Evolutionary conservation across 495 filamentous ascomycete species (phyloP), one percentile per base, ranked within the genome.

Genomic region (Cercophora newfieldiana): DNA sequence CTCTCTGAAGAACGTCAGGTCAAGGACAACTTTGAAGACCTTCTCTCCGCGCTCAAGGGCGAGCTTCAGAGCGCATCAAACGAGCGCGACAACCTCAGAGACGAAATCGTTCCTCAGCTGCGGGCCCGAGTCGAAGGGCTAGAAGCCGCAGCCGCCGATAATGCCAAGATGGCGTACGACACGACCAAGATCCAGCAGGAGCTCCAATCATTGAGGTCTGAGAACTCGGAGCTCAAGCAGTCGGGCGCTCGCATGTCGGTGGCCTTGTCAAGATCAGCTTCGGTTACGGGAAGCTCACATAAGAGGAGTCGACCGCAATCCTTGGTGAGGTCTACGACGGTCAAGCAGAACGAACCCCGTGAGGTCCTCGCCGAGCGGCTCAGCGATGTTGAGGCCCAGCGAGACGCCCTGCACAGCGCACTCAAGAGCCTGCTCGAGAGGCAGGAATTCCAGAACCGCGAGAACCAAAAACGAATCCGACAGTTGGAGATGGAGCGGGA

Each of bases 1-100:
- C 82, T 98, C 19, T 82, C 84, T 3, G 93, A 97, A 72, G 96
- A 99, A 77, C 84, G 91, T 30, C 87, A 91, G 74, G 87, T 90
- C 65, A 97, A 96, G 73, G 91, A 92, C 74, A 98, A 95, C 69
- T 95, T 97, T 71, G 93, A 97, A 74, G 94, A 97, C 74, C 82
- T 98, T 47, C 82, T 97, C 30, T 87, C 87, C 10, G 95, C 91
- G 24, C 86, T 98, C 71, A 89, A 90, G 65, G 84, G 88, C 2
- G 93, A 99, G 71, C 80, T 97, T 10, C 87, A 92, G 69, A 89
- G 89, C 68, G 86, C 93, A 62, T 85, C 89, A 19, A 92, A 96
- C 66, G 95, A 99, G 74, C 85, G 93, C 28, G 95, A 98, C 76
- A 91, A 96, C 66, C 87, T 98, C 12, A 88, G 91, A 25, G 93